phyloP scores from a whole-genome alignment of 2,329 filamentous ascomycete species.

The Arachnopeziza araneosa region DNA sequence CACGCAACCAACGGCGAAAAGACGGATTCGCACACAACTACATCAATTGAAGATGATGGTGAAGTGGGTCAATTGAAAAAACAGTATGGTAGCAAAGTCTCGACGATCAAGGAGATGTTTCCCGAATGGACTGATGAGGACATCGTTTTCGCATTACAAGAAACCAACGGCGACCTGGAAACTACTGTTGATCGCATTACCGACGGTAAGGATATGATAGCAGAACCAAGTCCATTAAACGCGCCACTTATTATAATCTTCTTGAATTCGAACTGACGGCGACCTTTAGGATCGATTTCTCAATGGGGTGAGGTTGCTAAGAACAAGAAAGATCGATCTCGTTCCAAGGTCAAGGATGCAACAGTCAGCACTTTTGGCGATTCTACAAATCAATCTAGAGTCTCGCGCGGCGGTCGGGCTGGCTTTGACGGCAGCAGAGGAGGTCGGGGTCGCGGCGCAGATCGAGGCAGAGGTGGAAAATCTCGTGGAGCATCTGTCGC shows the following conservation, averaged over 20 bases:
- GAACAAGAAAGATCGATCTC: conserved; percentile 67
- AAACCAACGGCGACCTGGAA: conserved; percentile 75
- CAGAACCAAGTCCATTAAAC: background rate
- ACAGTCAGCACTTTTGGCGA: conserved; percentile 48
- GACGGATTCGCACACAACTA: conserved; percentile 51
- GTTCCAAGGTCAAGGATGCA: conserved; percentile 60
- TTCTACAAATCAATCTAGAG: conserved; percentile 38
- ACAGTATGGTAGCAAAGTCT: conserved; percentile 74
- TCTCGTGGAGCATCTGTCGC: conserved; percentile 57
- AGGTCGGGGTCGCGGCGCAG: conserved; percentile 56
- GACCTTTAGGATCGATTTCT: conserved; percentile 60
- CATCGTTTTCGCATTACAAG: conserved; percentile 85
- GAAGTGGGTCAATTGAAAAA: conserved; percentile 91
- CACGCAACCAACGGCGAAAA: conserved; percentile 70
- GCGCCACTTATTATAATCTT: background rate
- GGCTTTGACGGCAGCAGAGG: conserved; percentile 55
- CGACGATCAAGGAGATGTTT: conserved; percentile 86
- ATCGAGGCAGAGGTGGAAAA: conserved; percentile 53
- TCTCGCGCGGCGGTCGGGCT: conserved; percentile 52
- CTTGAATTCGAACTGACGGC: background rate
- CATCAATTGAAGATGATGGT: conserved; percentile 70
- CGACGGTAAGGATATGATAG: conserved; percentile 52
- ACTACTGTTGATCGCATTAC: conserved; percentile 72
- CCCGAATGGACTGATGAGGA: conserved; percentile 94
- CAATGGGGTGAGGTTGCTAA: conserved; percentile 83